Evolutionary conservation across 352 stramenopile species (phyloP).

Genomic region (Achlya hypogyna): DNA sequence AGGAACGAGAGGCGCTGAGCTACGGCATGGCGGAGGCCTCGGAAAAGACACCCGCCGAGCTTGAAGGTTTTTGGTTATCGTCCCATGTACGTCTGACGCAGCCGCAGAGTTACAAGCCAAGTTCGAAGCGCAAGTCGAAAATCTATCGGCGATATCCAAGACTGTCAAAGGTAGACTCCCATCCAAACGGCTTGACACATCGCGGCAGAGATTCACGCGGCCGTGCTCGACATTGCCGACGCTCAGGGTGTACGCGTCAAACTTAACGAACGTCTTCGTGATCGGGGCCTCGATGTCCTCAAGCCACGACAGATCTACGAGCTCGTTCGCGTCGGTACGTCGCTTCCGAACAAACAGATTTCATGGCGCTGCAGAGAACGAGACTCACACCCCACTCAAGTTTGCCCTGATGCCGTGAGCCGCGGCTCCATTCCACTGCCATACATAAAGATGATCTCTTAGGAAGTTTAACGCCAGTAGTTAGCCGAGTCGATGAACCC

Average conservation of each 20-base stretch:
- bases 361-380: neutral
- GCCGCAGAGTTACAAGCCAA: conserved; percentile 7
- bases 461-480: conserved; percentile 7
- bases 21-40: neutral
- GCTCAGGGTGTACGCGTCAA: conserved; percentile 4
- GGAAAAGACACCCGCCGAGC: neutral
- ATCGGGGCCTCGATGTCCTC: conserved; percentile 12
- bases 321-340: conserved; percentile 2
- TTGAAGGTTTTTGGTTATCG: conserved; percentile 1
- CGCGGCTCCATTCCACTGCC: neutral
- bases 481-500: conserved; percentile 13
- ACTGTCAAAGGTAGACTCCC: conserved; percentile 8
- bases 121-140: conserved; percentile 12
- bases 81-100: neutral
- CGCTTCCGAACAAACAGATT: neutral
- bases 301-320: conserved; percentile 17
- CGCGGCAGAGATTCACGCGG: neutral
- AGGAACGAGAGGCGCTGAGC: conserved; percentile 5
- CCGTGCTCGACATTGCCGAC: conserved; percentile 1
- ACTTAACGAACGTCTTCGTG: conserved; percentile 13
- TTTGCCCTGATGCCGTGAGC: neutral
- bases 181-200: neutral
- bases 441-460: neutral
- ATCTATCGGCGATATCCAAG: neutral
- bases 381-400: conserved; percentile 3